phyloP scores from a whole-genome alignment of 176 grass and related monocot species.

The Melocanna baccifera region DNA sequence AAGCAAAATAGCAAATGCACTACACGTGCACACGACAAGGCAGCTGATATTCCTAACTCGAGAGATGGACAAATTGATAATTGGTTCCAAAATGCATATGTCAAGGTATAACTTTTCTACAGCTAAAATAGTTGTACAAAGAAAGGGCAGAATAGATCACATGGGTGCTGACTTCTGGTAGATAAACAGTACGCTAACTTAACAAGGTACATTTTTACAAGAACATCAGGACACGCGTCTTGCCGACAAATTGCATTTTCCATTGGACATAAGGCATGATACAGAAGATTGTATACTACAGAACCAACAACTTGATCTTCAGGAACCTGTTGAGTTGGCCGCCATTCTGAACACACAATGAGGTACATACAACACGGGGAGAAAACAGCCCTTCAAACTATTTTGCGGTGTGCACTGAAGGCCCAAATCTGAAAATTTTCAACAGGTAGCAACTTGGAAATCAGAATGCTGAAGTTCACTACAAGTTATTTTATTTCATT shows the following conservation, averaged over 20 bases:
- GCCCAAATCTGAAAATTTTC: constrained; percentile 83
- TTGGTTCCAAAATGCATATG: background rate
- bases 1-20: too few species aligned
- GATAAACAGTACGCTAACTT: constrained; percentile 17
- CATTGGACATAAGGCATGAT: constrained; percentile 5
- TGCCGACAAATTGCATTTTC: constrained; percentile 8
- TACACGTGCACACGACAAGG: too few species aligned
- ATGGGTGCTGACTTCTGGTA: constrained; percentile 5
- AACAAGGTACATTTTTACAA: constrained; percentile 2
- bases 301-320: constrained; percentile 21
- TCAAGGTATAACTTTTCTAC: background rate
- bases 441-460: background rate
- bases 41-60: too few species aligned
- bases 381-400: constrained; percentile 53
- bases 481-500: background rate
- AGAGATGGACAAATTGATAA: too few species aligned
- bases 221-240: background rate
- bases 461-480: constrained; percentile 4
- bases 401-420: constrained; percentile 83
- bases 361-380: constrained; percentile 23
- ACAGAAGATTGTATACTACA: constrained; percentile 39
- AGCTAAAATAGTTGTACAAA: constrained; percentile 13
- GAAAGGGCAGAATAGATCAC: background rate
- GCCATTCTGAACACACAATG: background rate
- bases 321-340: constrained; percentile 15